A percentile compares a stretch with the other conserved stretches of the same genome.
These are phyloP conservation scores for Aegilops sharonensis DNA, from an alignment of 176 grass and related monocot genomes.

Conservation along the genomic window DNA sequence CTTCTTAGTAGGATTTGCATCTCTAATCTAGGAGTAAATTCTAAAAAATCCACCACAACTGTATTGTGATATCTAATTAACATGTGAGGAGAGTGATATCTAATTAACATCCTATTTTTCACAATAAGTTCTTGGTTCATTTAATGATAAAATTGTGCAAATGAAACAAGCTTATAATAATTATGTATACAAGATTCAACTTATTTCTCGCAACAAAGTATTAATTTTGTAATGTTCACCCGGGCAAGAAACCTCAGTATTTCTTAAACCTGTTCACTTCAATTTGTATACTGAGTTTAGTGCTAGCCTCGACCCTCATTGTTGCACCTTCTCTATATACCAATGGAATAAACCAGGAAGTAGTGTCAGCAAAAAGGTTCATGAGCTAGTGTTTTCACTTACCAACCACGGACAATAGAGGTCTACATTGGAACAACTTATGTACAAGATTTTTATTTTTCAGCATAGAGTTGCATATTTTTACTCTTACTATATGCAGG, in stretches of 20 bases:
- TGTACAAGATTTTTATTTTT: slow-evolving; percentile 13
- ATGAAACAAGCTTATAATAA: no score
- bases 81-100: no score
- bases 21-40: no score
- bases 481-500: slow-evolving; percentile 48
- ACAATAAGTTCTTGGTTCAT: no score
- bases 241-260: not conserved
- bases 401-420: not conserved
- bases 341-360: not conserved
- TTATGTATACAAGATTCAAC: no score
- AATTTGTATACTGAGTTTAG: not conserved
- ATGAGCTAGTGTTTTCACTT: not conserved
- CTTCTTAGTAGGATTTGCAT: no score
- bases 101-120: no score
- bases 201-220: no score
- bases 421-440: not conserved
- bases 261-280: slow-evolving; percentile 5
- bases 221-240: not conserved
- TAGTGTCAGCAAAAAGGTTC: not conserved
- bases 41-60: no score
- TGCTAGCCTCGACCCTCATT: not conserved
- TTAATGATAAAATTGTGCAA: no score
- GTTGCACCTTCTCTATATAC: not conserved
- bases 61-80: no score
- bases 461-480: not conserved